phyloP scores from a whole-genome alignment of 345 rosid species.

The Dovyalis caffra region DNA sequence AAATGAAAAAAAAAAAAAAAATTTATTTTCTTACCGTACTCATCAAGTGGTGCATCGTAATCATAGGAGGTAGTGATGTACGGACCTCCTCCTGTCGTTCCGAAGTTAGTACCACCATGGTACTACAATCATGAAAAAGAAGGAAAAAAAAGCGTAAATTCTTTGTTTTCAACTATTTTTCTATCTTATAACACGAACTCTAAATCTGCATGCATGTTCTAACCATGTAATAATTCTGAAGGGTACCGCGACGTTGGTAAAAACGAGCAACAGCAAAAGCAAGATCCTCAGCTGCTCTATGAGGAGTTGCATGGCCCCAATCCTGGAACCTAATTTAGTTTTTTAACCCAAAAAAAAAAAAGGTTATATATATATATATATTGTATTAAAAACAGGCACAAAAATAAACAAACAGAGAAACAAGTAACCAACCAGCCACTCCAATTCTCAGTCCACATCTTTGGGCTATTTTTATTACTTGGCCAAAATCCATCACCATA shows the following conservation, averaged over 20 bases:
- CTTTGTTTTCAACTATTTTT: too few species aligned
- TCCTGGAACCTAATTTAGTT: slow-evolving; percentile 4
- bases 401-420: not conserved
- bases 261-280: slow-evolving; percentile 19
- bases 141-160: too few species aligned
- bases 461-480: too few species aligned
- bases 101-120: slow-evolving; percentile 25
- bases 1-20: too few species aligned
- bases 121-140: not conserved
- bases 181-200: too few species aligned
- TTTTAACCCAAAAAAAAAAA: too few species aligned
- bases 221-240: slow-evolving; percentile 24
- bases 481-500: slow-evolving; percentile 20
- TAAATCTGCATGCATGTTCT: not conserved
- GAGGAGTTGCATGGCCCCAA: slow-evolving; percentile 16
- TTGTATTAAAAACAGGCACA: too few species aligned
- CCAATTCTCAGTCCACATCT: too few species aligned
- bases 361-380: too few species aligned
- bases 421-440: slow-evolving; percentile 11
- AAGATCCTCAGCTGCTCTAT: slow-evolving; percentile 20
- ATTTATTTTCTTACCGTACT: slow-evolving; percentile 11
- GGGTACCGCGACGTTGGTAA: slow-evolving; percentile 12
- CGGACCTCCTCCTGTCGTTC: slow-evolving; percentile 15
- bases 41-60: slow-evolving; percentile 23
- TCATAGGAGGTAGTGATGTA: slow-evolving; percentile 23